Base-by-base conservation (phyloP, 2,329 filamentous ascomycete species). In the Ascocoryne sarcoides region DNA sequence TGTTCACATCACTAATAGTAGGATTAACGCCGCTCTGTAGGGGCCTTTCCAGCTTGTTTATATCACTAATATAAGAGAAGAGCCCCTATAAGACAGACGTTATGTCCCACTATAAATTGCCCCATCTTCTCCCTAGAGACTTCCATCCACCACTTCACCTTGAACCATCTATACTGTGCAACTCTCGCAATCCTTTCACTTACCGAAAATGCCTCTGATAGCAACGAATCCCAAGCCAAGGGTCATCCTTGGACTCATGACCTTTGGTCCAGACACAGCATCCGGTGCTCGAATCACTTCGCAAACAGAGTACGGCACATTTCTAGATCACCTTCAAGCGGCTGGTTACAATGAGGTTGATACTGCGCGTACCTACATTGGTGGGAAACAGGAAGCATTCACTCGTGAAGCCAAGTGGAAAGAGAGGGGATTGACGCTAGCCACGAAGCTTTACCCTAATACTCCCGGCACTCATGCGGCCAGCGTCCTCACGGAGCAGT, bases 211-310 rank as follows among this genome's bases (percentile, higher is more conserved):
- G 56, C 50, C 53, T 50, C 50, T 59, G 15, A 28, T 55, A 26
- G 37, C 44, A 8, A 47, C 26, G 4, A 43, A 36, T 26, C 62
- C 62, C 40, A 82, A 77, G 51, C 72, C 80, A 48, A 44, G 54
- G 43, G 69, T 87, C 54, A 86, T 94, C 68, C 77, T 94, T 29
- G 86, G 87, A 49, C 71, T 88, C 40, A 92, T 93, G 87, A 89
- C 82, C 57, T 88, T 87, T 66, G 84, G 82, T 20, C 77, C 84
- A 2, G 73, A 76, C 42, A 69, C 71, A 43, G 52, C 58, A 29
- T 58, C 62, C 10, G 85, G 84, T 26, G 84, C 82, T 32, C 79
- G 86, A 33, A 79, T 94, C 56, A 89, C 84, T 8, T 66, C 70
- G 40, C 21, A 70, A 2, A 61, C 76, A 43, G 80, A 83, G 32